phyloP scores from a whole-genome alignment of 371 early-diverging fungal species.

The Mortierella sp. region DNA sequence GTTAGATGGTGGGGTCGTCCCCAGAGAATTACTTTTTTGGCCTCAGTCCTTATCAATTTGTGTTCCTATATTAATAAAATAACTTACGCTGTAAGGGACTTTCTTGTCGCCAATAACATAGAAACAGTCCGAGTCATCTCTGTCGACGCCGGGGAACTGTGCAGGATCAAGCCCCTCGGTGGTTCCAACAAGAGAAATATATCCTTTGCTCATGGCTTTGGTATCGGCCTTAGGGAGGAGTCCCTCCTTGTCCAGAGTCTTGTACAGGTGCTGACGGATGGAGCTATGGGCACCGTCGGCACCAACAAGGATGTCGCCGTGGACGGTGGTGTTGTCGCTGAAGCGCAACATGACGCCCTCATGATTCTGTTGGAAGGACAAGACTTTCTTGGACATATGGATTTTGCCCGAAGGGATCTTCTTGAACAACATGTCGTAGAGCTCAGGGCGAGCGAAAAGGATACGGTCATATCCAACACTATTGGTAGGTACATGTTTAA shows the following conservation, averaged over 20 bases:
- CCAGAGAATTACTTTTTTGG: not conserved
- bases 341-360: constrained; percentile 17
- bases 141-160: constrained; percentile 19
- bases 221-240: constrained; percentile 13
- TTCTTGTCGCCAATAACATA: constrained; percentile 10
- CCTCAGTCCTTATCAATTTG: too few species aligned
- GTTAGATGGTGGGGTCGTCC: not conserved
- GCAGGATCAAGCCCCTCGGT: constrained; percentile 21
- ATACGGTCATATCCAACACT: constrained; percentile 11
- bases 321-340: constrained; percentile 9
- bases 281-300: constrained; percentile 22
- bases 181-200: constrained; percentile 23
- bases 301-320: constrained; percentile 23
- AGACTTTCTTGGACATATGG: constrained; percentile 10
- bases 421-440: constrained; percentile 18
- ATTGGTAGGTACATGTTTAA: not conserved
- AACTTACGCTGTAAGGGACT: constrained; percentile 7
- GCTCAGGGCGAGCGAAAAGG: constrained; percentile 18
- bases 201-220: constrained; percentile 9
- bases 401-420: constrained; percentile 20
- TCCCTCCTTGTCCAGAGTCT: not conserved
- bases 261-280: constrained; percentile 23
- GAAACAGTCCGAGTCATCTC: not conserved
- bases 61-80: not conserved
- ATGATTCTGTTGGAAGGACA: constrained; percentile 4